Conservation (phyloP, 345 rosid species). For the Lumnitzera littorea region DNA sequence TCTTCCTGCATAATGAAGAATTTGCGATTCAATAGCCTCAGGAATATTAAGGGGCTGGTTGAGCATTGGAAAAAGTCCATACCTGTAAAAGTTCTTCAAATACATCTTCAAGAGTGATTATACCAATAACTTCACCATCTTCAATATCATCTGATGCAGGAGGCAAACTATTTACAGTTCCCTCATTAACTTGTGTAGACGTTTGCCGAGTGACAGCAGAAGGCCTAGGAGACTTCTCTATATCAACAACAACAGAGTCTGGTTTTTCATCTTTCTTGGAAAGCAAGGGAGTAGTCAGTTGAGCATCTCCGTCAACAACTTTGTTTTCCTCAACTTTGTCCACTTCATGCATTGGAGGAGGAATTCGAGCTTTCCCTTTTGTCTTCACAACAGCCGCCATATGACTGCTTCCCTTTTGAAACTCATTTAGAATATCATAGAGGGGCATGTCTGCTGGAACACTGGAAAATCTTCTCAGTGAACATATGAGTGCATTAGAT, state of each 20-base stretch:
- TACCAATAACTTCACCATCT: constrained; percentile 89
- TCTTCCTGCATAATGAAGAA: constrained; percentile 47
- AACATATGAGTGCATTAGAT: background rate
- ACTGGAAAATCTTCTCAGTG: constrained; percentile 27
- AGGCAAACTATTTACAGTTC: constrained; percentile 30
- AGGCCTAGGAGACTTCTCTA: constrained; percentile 43
- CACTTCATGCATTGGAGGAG: constrained; percentile 25
- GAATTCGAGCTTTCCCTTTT: constrained; percentile 47
- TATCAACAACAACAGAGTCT: constrained; percentile 50
- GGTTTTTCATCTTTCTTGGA: constrained; percentile 41
- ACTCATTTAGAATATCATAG: constrained; percentile 91
- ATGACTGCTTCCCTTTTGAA: constrained; percentile 99
- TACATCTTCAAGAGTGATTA: constrained; percentile 95
- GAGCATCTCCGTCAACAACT: constrained; percentile 21
- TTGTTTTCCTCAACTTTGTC: constrained; percentile 34
- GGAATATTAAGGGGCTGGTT: background rate
- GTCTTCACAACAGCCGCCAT: constrained; percentile 98
- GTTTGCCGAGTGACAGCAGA: constrained; percentile 3
- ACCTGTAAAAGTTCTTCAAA: constrained; percentile 95
- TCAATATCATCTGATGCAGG: constrained; percentile 64
- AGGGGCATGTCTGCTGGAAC: constrained; percentile 98
- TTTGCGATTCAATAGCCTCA: background rate
- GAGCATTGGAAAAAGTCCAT: constrained; percentile 14
- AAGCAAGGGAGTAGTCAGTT: constrained; percentile 60
- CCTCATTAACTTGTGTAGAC: constrained; percentile 24